These are phyloP conservation scores for Vigna unguiculata DNA, from an alignment of 306 rosid genomes.

Conservation along the genomic window DNA sequence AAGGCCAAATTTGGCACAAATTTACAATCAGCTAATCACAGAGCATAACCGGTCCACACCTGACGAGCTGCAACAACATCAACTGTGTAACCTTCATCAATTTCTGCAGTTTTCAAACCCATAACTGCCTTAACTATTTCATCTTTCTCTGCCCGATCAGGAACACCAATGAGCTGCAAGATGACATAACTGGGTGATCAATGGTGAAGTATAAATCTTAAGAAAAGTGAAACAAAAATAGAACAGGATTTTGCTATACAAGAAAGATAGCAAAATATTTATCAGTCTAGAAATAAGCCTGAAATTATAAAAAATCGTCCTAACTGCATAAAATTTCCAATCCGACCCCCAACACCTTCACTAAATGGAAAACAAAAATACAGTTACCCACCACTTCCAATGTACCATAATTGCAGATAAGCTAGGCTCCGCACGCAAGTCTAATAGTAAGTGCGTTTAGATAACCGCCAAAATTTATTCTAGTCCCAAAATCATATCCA, in stretches of 20 bases:
- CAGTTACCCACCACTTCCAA: not conserved
- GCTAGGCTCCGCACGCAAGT: not conserved
- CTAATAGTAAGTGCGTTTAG: not conserved
- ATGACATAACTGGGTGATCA: conserved; percentile 39
- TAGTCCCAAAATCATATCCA: no score
- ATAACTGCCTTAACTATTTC: conserved; percentile 94
- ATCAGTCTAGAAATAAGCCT: conserved; percentile 16
- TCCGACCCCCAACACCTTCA: conserved; percentile 35
- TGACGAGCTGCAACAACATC: conserved; percentile 80
- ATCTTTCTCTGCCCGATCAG: conserved; percentile 90
- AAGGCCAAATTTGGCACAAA: conserved; percentile 27
- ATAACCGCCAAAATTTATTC: no score
- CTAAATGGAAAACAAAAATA: not conserved
- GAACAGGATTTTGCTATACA: conserved; percentile 14
- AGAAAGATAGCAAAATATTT: conserved; percentile 13
- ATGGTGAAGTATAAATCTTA: conserved; percentile 38
- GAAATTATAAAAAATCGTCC: conserved; percentile 29
- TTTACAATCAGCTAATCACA: not conserved
- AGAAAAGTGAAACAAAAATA: conserved; percentile 26
- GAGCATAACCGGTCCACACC: conserved; percentile 52
- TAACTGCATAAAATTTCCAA: conserved; percentile 25
- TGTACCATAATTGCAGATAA: conserved; percentile 24
- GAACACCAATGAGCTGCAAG: conserved; percentile 88
- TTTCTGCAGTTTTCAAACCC: conserved; percentile 79
- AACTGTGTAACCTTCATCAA: conserved; percentile 89